phyloP scores from a whole-genome alignment of 2,329 filamentous ascomycete species.

The Clathrospora elynae region DNA sequence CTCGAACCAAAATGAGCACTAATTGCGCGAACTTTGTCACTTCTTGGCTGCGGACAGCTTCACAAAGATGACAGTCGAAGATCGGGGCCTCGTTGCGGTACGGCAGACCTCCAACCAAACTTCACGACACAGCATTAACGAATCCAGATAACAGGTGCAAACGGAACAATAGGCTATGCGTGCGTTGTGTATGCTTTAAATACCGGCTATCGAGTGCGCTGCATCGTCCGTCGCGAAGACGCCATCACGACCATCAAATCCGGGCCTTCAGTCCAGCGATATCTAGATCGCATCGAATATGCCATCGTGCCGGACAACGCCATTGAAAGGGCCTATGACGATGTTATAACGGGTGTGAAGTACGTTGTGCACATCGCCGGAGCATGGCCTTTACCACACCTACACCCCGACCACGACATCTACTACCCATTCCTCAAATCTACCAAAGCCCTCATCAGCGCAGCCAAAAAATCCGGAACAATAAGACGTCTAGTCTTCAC shows the following conservation, averaged over 20 bases:
- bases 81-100: conserved; percentile 37
- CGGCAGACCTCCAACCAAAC: neutral
- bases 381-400: conserved; percentile 40
- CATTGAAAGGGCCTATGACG: conserved; percentile 32
- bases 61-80: conserved; percentile 14
- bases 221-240: conserved; percentile 38
- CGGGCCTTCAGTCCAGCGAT: conserved; percentile 35
- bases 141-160: conserved; percentile 42
- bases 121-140: conserved; percentile 1
- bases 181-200: conserved; percentile 35
- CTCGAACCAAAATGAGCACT: too few species aligned
- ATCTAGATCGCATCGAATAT: conserved; percentile 29
- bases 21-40: too few species aligned
- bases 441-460: conserved; percentile 36
- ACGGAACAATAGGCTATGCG: conserved; percentile 44
- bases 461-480: conserved; percentile 31
- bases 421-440: conserved; percentile 42
- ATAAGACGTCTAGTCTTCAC: conserved; percentile 41
- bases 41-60: neutral
- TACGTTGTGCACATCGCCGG: conserved; percentile 43
- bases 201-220: conserved; percentile 40
- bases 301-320: conserved; percentile 40
- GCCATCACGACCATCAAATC: conserved; percentile 32
- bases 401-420: conserved; percentile 43
- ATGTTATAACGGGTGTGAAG: conserved; percentile 28